These are phyloP conservation scores for Bauhinia variegata DNA, from an alignment of 306 rosid genomes.

Conservation along the genomic window DNA sequence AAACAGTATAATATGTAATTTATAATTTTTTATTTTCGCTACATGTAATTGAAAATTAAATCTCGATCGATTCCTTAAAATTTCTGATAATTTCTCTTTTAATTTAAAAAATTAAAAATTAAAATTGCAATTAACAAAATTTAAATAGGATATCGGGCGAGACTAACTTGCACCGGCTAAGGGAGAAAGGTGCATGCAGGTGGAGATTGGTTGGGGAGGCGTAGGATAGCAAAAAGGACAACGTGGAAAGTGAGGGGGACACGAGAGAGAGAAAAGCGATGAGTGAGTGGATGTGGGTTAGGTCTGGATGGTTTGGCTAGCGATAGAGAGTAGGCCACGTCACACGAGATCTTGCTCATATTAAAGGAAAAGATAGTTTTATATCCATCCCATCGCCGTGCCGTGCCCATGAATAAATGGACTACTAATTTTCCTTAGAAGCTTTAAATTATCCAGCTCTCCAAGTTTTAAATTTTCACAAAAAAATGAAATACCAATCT, in stretches of 20 bases:
- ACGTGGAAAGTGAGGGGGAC: constrained; percentile 41
- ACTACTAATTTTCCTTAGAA: not conserved
- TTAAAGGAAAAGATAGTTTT: not conserved
- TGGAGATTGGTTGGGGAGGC: not conserved
- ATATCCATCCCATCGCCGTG: not conserved
- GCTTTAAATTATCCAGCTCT: too few species aligned
- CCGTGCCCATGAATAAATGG: not conserved
- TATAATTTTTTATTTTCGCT: too few species aligned
- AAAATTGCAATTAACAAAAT: constrained; percentile 1
- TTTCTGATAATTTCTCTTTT: too few species aligned
- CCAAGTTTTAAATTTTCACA: too few species aligned
- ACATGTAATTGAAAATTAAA: too few species aligned
- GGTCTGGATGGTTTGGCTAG: constrained; percentile 56
- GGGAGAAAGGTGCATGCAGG: not conserved
- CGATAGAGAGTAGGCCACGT: constrained; percentile 64
- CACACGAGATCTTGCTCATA: constrained; percentile 37
- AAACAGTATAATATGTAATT: too few species aligned
- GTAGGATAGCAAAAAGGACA: constrained; percentile 1
- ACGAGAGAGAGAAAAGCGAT: constrained; percentile 20
- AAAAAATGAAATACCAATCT: too few species aligned
- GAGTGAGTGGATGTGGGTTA: not conserved
- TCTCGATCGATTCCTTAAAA: too few species aligned
- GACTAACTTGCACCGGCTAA: constrained; percentile 41
- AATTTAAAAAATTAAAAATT: too few species aligned
- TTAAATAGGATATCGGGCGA: not conserved